These are phyloP conservation scores for Blastobotrys mokoenaii DNA, from an alignment of 805 yeast species.

Conservation along the genomic window DNA sequence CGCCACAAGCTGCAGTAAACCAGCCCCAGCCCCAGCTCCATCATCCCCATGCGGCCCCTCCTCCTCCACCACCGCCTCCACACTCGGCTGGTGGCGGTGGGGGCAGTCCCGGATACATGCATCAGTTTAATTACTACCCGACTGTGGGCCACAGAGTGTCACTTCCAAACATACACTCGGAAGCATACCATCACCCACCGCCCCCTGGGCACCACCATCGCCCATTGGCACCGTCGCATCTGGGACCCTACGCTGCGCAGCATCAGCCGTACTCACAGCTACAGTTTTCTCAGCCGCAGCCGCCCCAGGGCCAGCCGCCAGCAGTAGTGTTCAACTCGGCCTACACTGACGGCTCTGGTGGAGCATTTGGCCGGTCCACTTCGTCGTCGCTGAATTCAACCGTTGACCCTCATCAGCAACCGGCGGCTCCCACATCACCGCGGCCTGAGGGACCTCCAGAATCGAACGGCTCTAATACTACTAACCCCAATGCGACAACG, in stretches of 20 bases:
- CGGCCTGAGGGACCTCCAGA: constrained; percentile 1
- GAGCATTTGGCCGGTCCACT: constrained; percentile 18
- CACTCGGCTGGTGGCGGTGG: background rate
- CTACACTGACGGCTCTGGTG: constrained; percentile 19
- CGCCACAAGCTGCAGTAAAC: constrained; percentile 1
- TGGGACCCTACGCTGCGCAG: background rate
- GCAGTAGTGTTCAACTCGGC: constrained; percentile 19
- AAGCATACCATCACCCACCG: constrained; percentile 1
- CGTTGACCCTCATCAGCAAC: constrained; percentile 34
- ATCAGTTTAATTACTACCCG: constrained; percentile 8
- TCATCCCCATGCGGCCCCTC: constrained; percentile 2
- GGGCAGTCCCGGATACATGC: background rate
- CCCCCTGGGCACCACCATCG: constrained; percentile 2
- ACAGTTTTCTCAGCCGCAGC: constrained; percentile 4
- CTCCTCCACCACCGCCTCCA: constrained; percentile 3
- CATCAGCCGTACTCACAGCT: background rate
- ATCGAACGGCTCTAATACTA: background rate
- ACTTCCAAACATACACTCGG: constrained; percentile 19
- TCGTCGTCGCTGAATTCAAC: constrained; percentile 10
- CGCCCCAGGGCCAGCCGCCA: constrained; percentile 5
- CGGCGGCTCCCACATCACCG: constrained; percentile 1
- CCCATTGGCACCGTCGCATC: background rate
- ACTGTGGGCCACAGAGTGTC: constrained; percentile 19
- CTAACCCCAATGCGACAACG: background rate
- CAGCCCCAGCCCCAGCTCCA: constrained; percentile 2